These are phyloP conservation scores for Schizochytrium sp. DNA, from an alignment of 108 stramenopile genomes.

Conservation along the genomic window DNA sequence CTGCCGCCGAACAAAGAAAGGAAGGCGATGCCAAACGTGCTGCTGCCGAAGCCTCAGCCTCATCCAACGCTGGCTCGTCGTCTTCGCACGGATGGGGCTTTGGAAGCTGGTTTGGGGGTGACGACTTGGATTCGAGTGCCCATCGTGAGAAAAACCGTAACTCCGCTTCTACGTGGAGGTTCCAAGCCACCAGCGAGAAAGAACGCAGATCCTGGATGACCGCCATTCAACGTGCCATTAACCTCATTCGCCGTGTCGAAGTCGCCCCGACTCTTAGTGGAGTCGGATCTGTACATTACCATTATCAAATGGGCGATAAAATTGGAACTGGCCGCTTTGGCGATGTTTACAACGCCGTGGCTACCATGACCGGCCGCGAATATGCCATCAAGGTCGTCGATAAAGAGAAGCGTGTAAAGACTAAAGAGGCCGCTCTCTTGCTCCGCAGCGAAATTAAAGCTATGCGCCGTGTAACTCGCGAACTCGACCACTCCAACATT, in stretches of 20 bases:
- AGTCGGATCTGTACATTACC: slow-evolving; percentile 46
- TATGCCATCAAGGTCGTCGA: slow-evolving; percentile 61
- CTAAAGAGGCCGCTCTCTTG: slow-evolving; percentile 39
- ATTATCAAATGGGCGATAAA: slow-evolving; percentile 4
- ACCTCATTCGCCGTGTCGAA: slow-evolving; percentile 53
- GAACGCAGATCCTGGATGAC: slow-evolving; percentile 35
- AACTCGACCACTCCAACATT: slow-evolving; percentile 55
- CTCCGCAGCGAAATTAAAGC: slow-evolving; percentile 51
- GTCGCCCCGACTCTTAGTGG: slow-evolving; percentile 48
- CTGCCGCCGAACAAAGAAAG: not conserved
- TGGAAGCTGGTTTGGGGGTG: not conserved
- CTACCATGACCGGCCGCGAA: slow-evolving; percentile 48
- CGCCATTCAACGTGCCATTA: not conserved
- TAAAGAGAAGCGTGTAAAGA: slow-evolving; percentile 56
- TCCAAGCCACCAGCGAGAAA: slow-evolving; percentile 27
- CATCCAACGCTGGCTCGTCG: too few species aligned
- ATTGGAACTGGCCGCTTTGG: slow-evolving; percentile 46
- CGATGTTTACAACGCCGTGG: slow-evolving; percentile 44
- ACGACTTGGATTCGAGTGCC: not conserved
- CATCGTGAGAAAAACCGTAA: slow-evolving; percentile 18
- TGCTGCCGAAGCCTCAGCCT: not conserved
- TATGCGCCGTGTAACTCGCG: slow-evolving; percentile 31
- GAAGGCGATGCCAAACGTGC: not conserved
- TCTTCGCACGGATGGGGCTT: not conserved
- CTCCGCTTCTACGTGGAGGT: slow-evolving; percentile 4